phyloP scores from a whole-genome alignment of 768 basidiomycete genomes.

The Mycena sanguinolenta region DNA sequence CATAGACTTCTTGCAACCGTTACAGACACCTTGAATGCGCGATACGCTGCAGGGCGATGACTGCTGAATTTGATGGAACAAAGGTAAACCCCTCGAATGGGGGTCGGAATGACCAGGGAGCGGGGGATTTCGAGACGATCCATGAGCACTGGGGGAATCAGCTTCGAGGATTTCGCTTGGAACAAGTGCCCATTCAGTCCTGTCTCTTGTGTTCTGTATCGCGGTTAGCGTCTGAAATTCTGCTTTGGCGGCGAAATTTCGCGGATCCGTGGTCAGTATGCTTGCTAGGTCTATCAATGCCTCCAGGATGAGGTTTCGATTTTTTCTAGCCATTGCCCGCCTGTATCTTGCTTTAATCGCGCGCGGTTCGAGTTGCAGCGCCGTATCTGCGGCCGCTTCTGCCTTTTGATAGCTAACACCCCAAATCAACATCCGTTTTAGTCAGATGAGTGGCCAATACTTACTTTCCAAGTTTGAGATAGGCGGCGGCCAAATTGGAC shows the following conservation, averaged over 20 bases:
- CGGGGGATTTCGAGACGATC: constrained; percentile 10
- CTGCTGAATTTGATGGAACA: too few species aligned
- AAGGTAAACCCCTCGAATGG: constrained; percentile 3
- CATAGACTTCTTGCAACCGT: too few species aligned
- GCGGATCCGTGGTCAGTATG: constrained; percentile 12
- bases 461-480: too few species aligned
- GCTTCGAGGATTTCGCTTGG: neutral
- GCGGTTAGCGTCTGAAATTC: neutral
- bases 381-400: constrained; percentile 4
- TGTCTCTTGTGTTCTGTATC: constrained; percentile 1
- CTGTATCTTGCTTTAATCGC: constrained; percentile 13
- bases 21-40: too few species aligned
- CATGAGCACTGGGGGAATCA: constrained; percentile 21
- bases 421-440: too few species aligned
- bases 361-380: constrained; percentile 1
- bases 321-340: constrained; percentile 24
- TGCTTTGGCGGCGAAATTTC: neutral
- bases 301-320: constrained; percentile 9
- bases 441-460: too few species aligned
- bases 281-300: constrained; percentile 12
- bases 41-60: too few species aligned
- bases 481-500: too few species aligned
- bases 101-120: neutral
- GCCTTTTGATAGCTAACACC: too few species aligned
- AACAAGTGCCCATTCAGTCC: constrained; percentile 14